phyloP scores from a whole-genome alignment of 2,329 filamentous ascomycete genomes.

The Penicillium sp. region DNA sequence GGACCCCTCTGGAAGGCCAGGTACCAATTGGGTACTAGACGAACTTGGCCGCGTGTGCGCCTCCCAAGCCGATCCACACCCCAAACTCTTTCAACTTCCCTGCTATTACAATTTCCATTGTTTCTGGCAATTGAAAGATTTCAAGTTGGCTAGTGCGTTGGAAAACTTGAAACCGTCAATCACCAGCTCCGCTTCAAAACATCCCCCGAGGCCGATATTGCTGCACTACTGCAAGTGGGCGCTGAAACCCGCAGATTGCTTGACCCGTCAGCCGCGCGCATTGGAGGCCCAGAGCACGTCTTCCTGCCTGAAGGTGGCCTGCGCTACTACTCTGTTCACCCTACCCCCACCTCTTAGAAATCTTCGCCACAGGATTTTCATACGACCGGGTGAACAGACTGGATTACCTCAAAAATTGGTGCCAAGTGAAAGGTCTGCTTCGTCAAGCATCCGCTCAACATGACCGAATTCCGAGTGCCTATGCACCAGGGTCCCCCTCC shows the following conservation, averaged over 20 bases:
- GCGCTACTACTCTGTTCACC: background rate
- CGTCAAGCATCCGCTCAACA: constrained; percentile 28
- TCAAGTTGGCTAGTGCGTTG: background rate
- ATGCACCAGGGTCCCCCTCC: constrained; percentile 34
- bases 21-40: constrained; percentile 9
- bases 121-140: constrained; percentile 8
- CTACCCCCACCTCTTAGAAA: background rate
- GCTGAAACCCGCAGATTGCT: constrained; percentile 20
- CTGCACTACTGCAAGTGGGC: constrained; percentile 14
- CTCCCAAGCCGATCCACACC: constrained; percentile 5
- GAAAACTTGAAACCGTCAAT: constrained; percentile 1
- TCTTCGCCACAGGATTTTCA: background rate
- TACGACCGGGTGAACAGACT: constrained; percentile 5
- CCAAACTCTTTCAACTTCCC: constrained; percentile 3
- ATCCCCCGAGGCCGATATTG: background rate
- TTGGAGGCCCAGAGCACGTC: constrained; percentile 11
- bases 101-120: constrained; percentile 7
- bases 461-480: constrained; percentile 40
- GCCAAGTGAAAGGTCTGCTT: background rate
- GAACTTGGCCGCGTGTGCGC: constrained; percentile 4
- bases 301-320: constrained; percentile 4
- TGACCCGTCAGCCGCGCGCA: constrained; percentile 22
- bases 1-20: background rate
- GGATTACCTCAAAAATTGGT: background rate
- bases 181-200: constrained; percentile 2